Conservation (phyloP, 1,284 basidiomycete species). For the Pseudozyma thailandica region DNA sequence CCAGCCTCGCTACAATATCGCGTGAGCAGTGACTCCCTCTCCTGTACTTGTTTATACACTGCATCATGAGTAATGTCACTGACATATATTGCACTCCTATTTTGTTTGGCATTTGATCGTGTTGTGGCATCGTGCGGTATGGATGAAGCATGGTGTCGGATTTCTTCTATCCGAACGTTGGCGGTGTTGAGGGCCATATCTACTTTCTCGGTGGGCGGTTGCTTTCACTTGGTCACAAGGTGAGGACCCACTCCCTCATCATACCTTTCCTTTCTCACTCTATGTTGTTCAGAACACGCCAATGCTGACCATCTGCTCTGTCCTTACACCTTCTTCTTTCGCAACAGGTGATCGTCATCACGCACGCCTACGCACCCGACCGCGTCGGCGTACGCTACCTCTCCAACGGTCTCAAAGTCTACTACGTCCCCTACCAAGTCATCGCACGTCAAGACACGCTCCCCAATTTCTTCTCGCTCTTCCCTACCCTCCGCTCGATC, state of each 20-base stretch:
- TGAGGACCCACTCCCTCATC: constrained; percentile 61
- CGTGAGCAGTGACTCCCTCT: constrained; percentile 36
- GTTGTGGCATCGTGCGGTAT: background rate
- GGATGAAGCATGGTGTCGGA: constrained; percentile 86
- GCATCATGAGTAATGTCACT: constrained; percentile 8
- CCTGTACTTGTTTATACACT: background rate
- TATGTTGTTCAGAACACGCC: no score
- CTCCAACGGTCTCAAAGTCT: constrained; percentile 85
- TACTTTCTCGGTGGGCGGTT: constrained; percentile 75
- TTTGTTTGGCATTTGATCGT: background rate
- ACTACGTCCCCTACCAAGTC: constrained; percentile 88
- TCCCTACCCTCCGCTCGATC: constrained; percentile 90
- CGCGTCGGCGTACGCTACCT: constrained; percentile 90
- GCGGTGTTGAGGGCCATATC: constrained; percentile 96
- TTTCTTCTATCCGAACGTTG: constrained; percentile 94
- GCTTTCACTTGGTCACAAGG: constrained; percentile 85
- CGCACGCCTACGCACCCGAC: constrained; percentile 86
- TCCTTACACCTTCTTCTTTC: background rate
- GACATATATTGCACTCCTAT: constrained; percentile 1
- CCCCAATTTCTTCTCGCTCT: constrained; percentile 90
- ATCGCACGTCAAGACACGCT: constrained; percentile 80
- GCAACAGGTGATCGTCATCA: constrained; percentile 88
- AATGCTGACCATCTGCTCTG: background rate
- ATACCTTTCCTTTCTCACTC: no score
- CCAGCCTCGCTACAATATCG: constrained; percentile 42